These are phyloP conservation scores for Coemansia sp. DNA, from an alignment of 192 early-diverging fungal species.

Conservation along the genomic window DNA sequence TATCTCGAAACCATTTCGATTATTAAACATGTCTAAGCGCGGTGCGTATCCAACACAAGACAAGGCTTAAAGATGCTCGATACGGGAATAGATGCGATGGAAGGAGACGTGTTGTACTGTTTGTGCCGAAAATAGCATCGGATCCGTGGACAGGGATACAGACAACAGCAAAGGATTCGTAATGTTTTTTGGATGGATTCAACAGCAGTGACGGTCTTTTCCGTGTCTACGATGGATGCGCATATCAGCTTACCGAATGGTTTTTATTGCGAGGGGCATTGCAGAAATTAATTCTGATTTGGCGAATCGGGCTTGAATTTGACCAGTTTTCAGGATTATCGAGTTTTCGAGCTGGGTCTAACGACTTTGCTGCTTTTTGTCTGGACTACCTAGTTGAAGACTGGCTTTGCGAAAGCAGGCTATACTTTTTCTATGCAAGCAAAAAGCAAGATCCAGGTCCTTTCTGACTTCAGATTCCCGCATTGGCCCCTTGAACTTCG, in stretches of 20 bases:
- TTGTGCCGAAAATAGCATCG: not conserved
- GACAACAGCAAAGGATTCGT: constrained; percentile 5
- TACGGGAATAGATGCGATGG: constrained; percentile 5
- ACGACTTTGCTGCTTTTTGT: too few relatives aligned
- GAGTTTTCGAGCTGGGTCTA: too few relatives aligned
- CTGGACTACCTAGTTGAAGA: too few relatives aligned
- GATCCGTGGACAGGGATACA: constrained; percentile 1
- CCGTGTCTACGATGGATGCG: not conserved
- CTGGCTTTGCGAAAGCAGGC: too few relatives aligned
- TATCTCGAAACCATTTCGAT: constrained; percentile 15
- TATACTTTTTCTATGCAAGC: too few relatives aligned
- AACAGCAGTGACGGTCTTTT: not conserved
- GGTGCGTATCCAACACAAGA: constrained; percentile 42
- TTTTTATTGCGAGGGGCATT: not conserved
- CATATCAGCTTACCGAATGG: not conserved
- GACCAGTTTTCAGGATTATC: too few relatives aligned
- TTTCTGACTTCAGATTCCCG: too few relatives aligned
- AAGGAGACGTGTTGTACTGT: not conserved
- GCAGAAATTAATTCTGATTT: not conserved
- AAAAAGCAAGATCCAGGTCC: too few relatives aligned
- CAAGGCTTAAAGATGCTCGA: constrained; percentile 1
- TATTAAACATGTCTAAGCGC: constrained; percentile 48
- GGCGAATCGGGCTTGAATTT: not conserved
- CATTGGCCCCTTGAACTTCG: too few relatives aligned
- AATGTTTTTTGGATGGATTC: not conserved